Base-by-base conservation (phyloP, 2,329 filamentous ascomycete species). In the Venturia nashicola region DNA sequence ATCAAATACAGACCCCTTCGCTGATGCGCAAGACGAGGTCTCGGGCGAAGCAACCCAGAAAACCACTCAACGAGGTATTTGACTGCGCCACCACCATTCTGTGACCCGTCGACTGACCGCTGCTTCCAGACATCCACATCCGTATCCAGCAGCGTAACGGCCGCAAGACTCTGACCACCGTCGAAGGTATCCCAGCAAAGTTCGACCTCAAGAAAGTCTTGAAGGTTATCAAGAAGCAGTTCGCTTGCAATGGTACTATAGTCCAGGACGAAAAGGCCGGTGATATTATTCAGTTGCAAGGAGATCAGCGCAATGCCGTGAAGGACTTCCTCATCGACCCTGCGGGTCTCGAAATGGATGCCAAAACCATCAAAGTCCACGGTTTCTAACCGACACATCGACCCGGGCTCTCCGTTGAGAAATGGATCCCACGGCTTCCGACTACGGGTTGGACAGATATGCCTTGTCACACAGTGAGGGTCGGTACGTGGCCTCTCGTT, bases 181-280 rank as follows among this genome's bases (percentile, higher is more conserved):
- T 99, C 75, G 93, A 97, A 86, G 94, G 94, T 80, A 87, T 99
- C 74, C 93, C 94, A 69, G 94, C 94, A 83, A 97, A 97, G 78
- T 97, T 97, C 76, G 93, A 97, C 81, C 91, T 94, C 80, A 97
- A 97, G 87, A 97, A 97, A 83, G 97, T 99, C 77, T 87, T 99
- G 74, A 97, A 97, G 84, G 92, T 96, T 80, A 96, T 97, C 84
- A 97, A 97, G 88, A 97, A 97, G 86, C 94, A 96, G 78, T 97
- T 97, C 75, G 93, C 94, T 79, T 97, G 93, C 90, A 97, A 99
- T 97, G 94, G 94, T 85, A 97, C 92, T 81, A 95, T 97, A 78
- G 92, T 97, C 79, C 86, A 86, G 76, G 93, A 97, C 51, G 64
- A 62, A 42, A 61, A 66, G 48, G 60, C 61, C 8, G 65, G 60